Percentiles rank a stretch among this genome's conserved stretches.
Conservation (phyloP, 257 asterid genomes). For the Fraxinus anomala region DNA sequence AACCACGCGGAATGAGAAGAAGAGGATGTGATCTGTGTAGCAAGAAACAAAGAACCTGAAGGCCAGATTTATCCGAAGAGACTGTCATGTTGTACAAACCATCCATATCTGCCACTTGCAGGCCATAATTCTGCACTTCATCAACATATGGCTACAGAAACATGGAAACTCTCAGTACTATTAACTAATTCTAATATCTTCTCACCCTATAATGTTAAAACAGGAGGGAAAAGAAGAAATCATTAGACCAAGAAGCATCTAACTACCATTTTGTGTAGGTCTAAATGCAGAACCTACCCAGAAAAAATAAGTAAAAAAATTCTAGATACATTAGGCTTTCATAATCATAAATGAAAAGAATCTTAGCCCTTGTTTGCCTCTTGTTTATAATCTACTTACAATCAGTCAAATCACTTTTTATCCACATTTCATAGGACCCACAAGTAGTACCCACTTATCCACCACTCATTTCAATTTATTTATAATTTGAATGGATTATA, state of each 20-base stretch:
- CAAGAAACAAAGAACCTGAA: constrained; percentile 67
- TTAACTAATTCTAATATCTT: constrained; percentile 10
- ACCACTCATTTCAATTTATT: no score
- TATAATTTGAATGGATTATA: no score
- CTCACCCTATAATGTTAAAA: constrained; percentile 21
- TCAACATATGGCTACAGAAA: constrained; percentile 72
- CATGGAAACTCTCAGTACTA: constrained; percentile 21
- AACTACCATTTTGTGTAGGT: not conserved
- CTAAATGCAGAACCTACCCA: constrained; percentile 6
- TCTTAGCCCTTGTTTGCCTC: not conserved
- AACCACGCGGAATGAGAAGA: constrained; percentile 6
- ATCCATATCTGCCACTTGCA: constrained; percentile 66
- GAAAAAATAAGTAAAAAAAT: not conserved
- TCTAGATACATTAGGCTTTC: constrained; percentile 12
- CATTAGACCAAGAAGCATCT: constrained; percentile 3
- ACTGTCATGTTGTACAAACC: constrained; percentile 62
- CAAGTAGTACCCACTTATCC: no score
- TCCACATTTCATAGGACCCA: no score
- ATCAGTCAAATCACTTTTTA: no score
- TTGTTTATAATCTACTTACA: no score
- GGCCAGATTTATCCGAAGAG: constrained; percentile 76
- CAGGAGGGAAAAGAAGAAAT: not conserved
- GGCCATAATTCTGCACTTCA: constrained; percentile 75
- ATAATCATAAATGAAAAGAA: constrained; percentile 14
- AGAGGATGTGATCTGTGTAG: constrained; percentile 13